Percentiles rank a stretch among this genome's conserved stretches.
These are phyloP conservation scores for Quercus aquifolioides DNA, from an alignment of 306 rosid species.

Conservation along the genomic window DNA sequence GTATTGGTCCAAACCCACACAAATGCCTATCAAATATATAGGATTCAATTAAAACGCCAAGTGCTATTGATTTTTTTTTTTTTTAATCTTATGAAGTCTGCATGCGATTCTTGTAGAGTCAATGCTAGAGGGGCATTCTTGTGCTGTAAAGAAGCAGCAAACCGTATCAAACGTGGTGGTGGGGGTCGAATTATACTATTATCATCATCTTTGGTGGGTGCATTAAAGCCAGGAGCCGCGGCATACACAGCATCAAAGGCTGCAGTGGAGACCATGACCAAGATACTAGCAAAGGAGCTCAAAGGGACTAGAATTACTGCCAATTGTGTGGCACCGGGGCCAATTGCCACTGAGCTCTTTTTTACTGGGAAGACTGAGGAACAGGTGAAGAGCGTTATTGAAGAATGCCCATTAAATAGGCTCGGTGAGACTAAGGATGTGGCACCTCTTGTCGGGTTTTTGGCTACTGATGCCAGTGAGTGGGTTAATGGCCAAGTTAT, in stretches of 20 bases:
- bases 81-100: neutral
- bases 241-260: slow-evolving; percentile 56
- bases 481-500: slow-evolving; percentile 64
- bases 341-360: slow-evolving; percentile 44
- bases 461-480: slow-evolving; percentile 37
- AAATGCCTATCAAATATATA: neutral
- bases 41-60: neutral
- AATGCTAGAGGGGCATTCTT: slow-evolving; percentile 49
- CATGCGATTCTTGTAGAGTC: slow-evolving; percentile 8
- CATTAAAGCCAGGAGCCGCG: slow-evolving; percentile 22
- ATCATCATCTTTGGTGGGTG: slow-evolving; percentile 38
- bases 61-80: neutral
- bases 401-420: slow-evolving; percentile 27
- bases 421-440: slow-evolving; percentile 46
- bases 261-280: slow-evolving; percentile 55
- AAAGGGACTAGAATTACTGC: slow-evolving; percentile 48
- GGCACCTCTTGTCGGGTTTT: slow-evolving; percentile 43
- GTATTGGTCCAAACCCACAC: neutral
- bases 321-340: slow-evolving; percentile 63
- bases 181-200: slow-evolving; percentile 50
- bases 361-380: slow-evolving; percentile 43
- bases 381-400: slow-evolving; percentile 4
- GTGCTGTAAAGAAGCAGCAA: slow-evolving; percentile 47
- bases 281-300: slow-evolving; percentile 55
- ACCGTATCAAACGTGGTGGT: slow-evolving; percentile 49